Base-by-base conservation (phyloP, 2,329 filamentous ascomycete species). In the Colletotrichum tabaci region DNA sequence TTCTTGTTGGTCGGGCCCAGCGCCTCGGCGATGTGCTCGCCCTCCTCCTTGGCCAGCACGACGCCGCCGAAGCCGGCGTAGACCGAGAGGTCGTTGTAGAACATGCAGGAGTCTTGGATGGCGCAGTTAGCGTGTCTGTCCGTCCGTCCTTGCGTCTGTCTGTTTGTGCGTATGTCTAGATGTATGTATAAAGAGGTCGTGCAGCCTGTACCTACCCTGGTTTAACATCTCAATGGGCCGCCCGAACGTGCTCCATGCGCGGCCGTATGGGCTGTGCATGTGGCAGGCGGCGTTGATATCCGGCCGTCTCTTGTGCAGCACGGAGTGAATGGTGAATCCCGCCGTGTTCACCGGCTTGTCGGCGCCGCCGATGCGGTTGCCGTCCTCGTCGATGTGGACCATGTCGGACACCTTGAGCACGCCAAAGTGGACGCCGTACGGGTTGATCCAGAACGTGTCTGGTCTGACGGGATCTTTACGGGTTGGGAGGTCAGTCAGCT, bases 271-370 rank as follows among this genome's bases (percentile, higher is more conserved):
- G 18, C 87, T 88, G 78, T 93, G 92, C 18, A 89, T 87, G 75
- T 93, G 92, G 77, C 91, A 93, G 5, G 90, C 89, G 0, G 91
- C 91, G 74, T 89, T 85, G 52, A 91, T 89, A 76, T 92, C 87
- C 2, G 89, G 89, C 42, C 91, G 82, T 1, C 87, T 87, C 79
- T 89, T 89, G 79, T 92, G 88, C 16, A 93, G 83, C 4, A 90
- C 90, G 12, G 85, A 86, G 79, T 93, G 92, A 67, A 94, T 93
- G 71, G 92, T 80, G 78, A 93, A 93, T 2, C 91, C 91, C 0
- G 91, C 91, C 2, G 89, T 87, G 77, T 93, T 93, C 13, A 90
- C 88, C 2, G 90, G 88, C 74, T 91, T 91, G 0, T 76, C 78
- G 23, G 66, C 70, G 12, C 90, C 91, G 21, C 89, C 90, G 2